Conservation (phyloP, 2,329 filamentous ascomycete species). For the Teratosphaeria gauchensis region DNA sequence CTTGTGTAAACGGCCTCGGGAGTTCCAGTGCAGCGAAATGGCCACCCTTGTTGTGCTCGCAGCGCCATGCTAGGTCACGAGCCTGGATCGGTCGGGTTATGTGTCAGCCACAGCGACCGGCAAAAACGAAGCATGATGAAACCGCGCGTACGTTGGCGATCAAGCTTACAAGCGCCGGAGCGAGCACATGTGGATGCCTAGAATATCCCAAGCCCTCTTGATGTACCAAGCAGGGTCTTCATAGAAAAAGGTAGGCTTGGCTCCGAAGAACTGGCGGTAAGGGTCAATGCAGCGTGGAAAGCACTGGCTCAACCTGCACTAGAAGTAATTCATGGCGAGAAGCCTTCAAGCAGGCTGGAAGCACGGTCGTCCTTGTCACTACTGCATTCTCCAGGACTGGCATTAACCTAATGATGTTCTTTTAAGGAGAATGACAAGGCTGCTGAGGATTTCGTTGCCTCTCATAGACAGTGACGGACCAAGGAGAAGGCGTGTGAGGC, state of each 20-base stretch:
- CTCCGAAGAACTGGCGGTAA: constrained; percentile 32
- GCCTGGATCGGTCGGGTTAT: constrained; percentile 9
- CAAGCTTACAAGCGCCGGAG: constrained; percentile 29
- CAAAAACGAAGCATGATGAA: neutral
- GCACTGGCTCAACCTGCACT: constrained; percentile 46
- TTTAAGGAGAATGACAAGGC: neutral
- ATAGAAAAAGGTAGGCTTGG: constrained; percentile 17
- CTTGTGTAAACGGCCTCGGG: neutral
- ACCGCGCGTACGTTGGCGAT: constrained; percentile 15
- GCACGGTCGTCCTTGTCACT: neutral
- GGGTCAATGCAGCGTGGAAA: constrained; percentile 36
- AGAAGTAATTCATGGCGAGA: constrained; percentile 6
- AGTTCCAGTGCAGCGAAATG: constrained; percentile 28
- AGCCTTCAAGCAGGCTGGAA: neutral
- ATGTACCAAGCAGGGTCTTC: constrained; percentile 15
- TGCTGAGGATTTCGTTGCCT: neutral
- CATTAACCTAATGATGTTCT: neutral
- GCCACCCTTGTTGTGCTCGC: constrained; percentile 31
- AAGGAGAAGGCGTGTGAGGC: neutral
- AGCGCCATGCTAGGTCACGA: constrained; percentile 31
- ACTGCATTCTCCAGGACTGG: neutral
- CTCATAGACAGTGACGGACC: neutral
- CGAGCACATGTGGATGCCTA: constrained; percentile 29
- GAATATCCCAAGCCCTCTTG: constrained; percentile 37
- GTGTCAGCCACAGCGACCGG: neutral